A percentile compares a stretch with the other conserved stretches of the same genome.
phyloP scores from a whole-genome alignment of 2,329 filamentous ascomycete species.

The Coniochaeta pulveracea region DNA sequence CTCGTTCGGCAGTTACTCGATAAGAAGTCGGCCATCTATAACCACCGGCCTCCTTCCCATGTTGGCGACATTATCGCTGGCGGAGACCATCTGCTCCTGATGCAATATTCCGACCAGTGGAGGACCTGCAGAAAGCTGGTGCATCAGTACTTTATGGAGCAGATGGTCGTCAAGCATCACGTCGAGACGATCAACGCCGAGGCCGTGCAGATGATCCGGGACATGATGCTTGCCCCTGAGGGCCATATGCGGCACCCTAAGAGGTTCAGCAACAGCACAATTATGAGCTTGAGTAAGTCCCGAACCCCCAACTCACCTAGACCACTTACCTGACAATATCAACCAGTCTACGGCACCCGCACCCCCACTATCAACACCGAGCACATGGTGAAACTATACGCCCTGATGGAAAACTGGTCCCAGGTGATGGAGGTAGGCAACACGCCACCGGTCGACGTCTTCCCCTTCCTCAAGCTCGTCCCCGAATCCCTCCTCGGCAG shows the following conservation, averaged over 20 bases:
- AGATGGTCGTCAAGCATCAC: slow-evolving; percentile 29
- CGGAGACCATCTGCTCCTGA: slow-evolving; percentile 29
- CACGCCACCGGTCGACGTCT: slow-evolving; percentile 36
- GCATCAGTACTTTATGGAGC: slow-evolving; percentile 32
- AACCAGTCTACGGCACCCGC: slow-evolving; percentile 25
- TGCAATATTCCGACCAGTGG: slow-evolving; percentile 34
- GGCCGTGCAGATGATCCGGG: slow-evolving; percentile 31
- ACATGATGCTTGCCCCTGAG: slow-evolving; percentile 27
- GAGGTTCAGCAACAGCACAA: slow-evolving; percentile 36
- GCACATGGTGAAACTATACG: slow-evolving; percentile 26
- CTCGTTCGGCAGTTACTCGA: slow-evolving; percentile 31
- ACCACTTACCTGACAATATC: no score
- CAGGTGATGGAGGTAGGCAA: slow-evolving; percentile 32
- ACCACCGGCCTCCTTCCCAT: slow-evolving; percentile 27
- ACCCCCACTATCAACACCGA: slow-evolving; percentile 17
- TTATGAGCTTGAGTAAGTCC: slow-evolving; percentile 27
- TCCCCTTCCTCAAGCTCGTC: slow-evolving; percentile 28
- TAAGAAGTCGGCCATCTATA: slow-evolving; percentile 30
- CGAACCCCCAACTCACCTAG: no score
- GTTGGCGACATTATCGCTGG: slow-evolving; percentile 27
- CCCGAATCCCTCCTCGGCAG: slow-evolving; percentile 27
- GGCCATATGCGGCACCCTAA: slow-evolving; percentile 34
- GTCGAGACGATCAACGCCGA: slow-evolving; percentile 32
- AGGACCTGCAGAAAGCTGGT: slow-evolving; percentile 30
- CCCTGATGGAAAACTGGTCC: slow-evolving; percentile 29